Base-by-base conservation (phyloP, 2,329 filamentous ascomycete species). In the Penicillium sp. region DNA sequence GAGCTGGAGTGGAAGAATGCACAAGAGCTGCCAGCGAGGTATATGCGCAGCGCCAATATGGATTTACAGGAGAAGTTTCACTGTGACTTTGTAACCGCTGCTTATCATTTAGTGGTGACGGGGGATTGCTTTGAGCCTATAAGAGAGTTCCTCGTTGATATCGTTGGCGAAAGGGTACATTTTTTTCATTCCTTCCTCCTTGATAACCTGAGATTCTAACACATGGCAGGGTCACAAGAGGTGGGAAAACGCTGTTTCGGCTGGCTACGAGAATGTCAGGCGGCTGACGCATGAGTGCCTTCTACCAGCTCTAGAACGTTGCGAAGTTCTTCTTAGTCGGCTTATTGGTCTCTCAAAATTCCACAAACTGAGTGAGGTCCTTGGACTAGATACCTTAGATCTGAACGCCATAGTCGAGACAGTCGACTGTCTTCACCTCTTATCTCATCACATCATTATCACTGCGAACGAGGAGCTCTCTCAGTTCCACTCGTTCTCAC, bases 111-210 rank as follows among this genome's bases (percentile, higher is more conserved):
- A 0, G 90, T 92, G 5, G 88, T 92, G 31, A 96, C 93, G 0
- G 93, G 93, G 0, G 87, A 95, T 71, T 92, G 91, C 29, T 88
- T 90, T 56, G 85, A 87, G 9, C 85, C 87, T 21, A 82, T 98
- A 58, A 89, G 88, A 62, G 93, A 97, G 73, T 99, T 96, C 90
- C 83, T 99, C 1, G 87, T 93, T 5, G 92, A 97, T 71, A 90
- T 91, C 66, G 80, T 97, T 31, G 87, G 88, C 7, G 92, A 96
- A 72, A 83, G 91, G 65, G 91, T 93, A 81, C 71, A 85, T 76
- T 31, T 49, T 49, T 56, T 1, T 26, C 54, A 41, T 35, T 31
- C 21, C 19, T 17, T n/a, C 5, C 9, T 26, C 17, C 53, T 45
- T 45, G 4, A 44, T 44, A 8, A 15, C 9, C 23, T 31, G 44